Percentiles rank a stretch among this genome's conserved stretches.
Evolutionary conservation across 148 eudicot genomes (phyloP).

Genomic region (Rhododendron williamsianum): DNA sequence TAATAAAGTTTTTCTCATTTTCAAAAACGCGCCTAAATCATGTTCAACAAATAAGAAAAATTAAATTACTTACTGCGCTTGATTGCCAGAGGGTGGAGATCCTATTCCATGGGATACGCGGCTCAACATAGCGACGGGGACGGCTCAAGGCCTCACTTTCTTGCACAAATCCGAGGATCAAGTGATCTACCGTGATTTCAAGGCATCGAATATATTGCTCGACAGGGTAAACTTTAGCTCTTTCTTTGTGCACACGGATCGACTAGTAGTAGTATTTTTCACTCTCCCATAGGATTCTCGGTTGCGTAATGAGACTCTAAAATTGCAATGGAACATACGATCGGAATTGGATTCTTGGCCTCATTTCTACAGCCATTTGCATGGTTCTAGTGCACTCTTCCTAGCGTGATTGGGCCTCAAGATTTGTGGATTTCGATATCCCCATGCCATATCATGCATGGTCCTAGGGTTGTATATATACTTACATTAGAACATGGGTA

Average conservation of each 20-base stretch:
- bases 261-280: background rate
- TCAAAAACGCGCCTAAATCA: background rate
- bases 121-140: slow-evolving; percentile 66
- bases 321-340: background rate
- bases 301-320: background rate
- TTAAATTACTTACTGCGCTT: background rate
- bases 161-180: slow-evolving; percentile 69
- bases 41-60: background rate
- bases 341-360: background rate
- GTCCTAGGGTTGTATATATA: background rate
- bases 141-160: slow-evolving; percentile 76
- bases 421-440: background rate
- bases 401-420: background rate
- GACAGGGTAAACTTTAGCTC: slow-evolving; percentile 34
- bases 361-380: slow-evolving; percentile 1
- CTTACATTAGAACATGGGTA: background rate
- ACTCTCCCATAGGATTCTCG: background rate
- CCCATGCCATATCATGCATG: background rate
- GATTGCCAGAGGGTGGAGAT: slow-evolving; percentile 41
- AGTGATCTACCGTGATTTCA: slow-evolving; percentile 83
- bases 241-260: background rate
- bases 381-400: background rate
- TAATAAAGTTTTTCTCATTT: background rate
- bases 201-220: slow-evolving; percentile 71
- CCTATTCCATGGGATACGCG: slow-evolving; percentile 60